phyloP scores from a whole-genome alignment of 306 rosid species.

The Hylodesmum podocarpum region DNA sequence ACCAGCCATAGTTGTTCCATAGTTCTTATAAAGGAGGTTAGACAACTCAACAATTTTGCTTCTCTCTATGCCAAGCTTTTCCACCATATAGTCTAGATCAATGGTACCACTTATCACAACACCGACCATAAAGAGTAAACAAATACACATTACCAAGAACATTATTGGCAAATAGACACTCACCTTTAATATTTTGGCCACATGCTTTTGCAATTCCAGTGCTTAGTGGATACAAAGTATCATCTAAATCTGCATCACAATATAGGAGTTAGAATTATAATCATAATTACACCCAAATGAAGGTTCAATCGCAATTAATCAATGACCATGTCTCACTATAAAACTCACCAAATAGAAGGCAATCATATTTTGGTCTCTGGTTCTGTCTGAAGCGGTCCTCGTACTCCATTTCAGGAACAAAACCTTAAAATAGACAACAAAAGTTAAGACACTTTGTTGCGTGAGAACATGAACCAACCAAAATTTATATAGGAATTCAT shows the following conservation, averaged over 20 bases:
- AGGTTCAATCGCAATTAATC: not conserved
- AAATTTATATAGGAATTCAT: constrained; percentile 36
- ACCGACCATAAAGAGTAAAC: not conserved
- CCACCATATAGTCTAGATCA: constrained; percentile 73
- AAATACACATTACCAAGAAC: not conserved
- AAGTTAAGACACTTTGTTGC: constrained; percentile 22
- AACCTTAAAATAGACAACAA: constrained; percentile 34
- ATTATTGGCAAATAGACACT: not conserved
- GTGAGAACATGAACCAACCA: constrained; percentile 28
- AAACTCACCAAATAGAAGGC: constrained; percentile 83
- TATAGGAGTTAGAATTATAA: not conserved
- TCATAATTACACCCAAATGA: constrained; percentile 10
- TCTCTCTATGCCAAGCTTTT: constrained; percentile 80
- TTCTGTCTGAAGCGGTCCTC: constrained; percentile 54
- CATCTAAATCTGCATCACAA: constrained; percentile 76
- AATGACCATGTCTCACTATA: not conserved
- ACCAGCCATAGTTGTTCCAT: constrained; percentile 98
- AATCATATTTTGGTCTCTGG: constrained; percentile 76
- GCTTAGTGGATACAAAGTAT: constrained; percentile 83
- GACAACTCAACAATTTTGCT: constrained; percentile 61
- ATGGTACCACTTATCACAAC: not conserved
- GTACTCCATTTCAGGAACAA: constrained; percentile 66
- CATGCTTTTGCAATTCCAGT: constrained; percentile 71
- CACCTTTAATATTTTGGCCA: constrained; percentile 79
- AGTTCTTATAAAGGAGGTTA: constrained; percentile 73